Evolutionary conservation across 495 filamentous ascomycete species (phyloP).

Genomic region (Daldinia vernicosa): DNA sequence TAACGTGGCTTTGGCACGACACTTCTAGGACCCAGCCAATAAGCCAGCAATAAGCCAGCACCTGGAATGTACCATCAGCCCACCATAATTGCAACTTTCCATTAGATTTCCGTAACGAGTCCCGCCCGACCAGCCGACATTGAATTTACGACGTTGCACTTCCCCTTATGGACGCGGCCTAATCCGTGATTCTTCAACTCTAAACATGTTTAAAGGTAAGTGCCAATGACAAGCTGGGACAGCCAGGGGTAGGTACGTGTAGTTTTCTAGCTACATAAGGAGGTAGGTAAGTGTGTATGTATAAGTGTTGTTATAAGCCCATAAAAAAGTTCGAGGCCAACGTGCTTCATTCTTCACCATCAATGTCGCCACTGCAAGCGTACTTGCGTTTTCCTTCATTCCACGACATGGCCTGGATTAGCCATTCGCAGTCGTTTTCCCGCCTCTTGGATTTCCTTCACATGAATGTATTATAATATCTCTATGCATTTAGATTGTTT

Average conservation of each 20-base stretch:
- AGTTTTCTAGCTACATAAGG: slow-evolving; percentile 1
- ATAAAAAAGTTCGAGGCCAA: slow-evolving; percentile 18
- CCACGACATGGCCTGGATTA: slow-evolving; percentile 40
- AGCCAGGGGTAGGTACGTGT: slow-evolving; percentile 7
- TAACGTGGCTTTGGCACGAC: neutral
- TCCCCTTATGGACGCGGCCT: neutral
- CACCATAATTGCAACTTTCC: slow-evolving; percentile 4
- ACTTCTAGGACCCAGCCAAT: slow-evolving; percentile 12
- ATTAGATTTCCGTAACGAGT: slow-evolving; percentile 3
- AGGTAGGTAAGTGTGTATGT: neutral
- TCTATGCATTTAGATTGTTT: slow-evolving; percentile 26
- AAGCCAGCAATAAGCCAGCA: slow-evolving; percentile 29
- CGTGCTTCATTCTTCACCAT: slow-evolving; percentile 23
- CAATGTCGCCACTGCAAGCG: slow-evolving; percentile 13
- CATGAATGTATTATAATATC: slow-evolving; percentile 21
- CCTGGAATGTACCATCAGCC: slow-evolving; percentile 36
- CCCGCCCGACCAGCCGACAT: slow-evolving; percentile 13
- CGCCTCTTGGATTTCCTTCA: slow-evolving; percentile 37
- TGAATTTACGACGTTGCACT: slow-evolving; percentile 29
- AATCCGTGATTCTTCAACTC: slow-evolving; percentile 1
- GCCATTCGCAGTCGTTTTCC: slow-evolving; percentile 33
- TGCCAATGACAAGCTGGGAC: slow-evolving; percentile 3
- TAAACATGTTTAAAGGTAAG: slow-evolving; percentile 27
- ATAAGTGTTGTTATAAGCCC: slow-evolving; percentile 4
- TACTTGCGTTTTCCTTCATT: slow-evolving; percentile 34